phyloP scores from a whole-genome alignment of 2,329 filamentous ascomycete species.

The Didymella exigua region DNA sequence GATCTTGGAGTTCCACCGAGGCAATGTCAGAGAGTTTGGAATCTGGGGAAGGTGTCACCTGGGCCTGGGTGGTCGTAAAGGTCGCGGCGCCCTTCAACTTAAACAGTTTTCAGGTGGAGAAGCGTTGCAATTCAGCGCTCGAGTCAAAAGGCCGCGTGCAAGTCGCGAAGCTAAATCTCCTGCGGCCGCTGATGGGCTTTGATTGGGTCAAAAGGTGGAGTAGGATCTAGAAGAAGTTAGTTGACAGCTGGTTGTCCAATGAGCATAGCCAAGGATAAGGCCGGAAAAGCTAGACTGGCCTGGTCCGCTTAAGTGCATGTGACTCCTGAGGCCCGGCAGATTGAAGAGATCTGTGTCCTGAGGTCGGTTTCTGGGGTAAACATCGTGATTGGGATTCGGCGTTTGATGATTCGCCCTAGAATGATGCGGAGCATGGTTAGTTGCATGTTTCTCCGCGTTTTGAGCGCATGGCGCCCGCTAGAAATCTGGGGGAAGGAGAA shows the following conservation, averaged over 20 bases:
- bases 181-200: slow-evolving; percentile 1
- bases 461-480: slow-evolving; percentile 16
- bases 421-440: slow-evolving; percentile 7
- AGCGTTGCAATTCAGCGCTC: neutral
- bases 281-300: slow-evolving; percentile 6
- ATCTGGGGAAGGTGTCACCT: slow-evolving; percentile 15
- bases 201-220: slow-evolving; percentile 14
- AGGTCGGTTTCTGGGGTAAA: slow-evolving; percentile 13
- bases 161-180: slow-evolving; percentile 7
- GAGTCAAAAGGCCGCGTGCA: slow-evolving; percentile 8
- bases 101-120: slow-evolving; percentile 14
- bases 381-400: slow-evolving; percentile 11
- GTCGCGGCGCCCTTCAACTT: slow-evolving; percentile 14
- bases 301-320: slow-evolving; percentile 5
- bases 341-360: slow-evolving; percentile 1
- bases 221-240: neutral
- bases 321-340: slow-evolving; percentile 4
- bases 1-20: slow-evolving; percentile 4
- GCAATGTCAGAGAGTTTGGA: neutral
- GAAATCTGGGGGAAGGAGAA: slow-evolving; percentile 13
- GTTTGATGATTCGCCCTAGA: slow-evolving; percentile 6
- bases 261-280: neutral
- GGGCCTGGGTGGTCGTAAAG: neutral
- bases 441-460: slow-evolving; percentile 18
- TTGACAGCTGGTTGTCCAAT: neutral